Percentiles rank a stretch among this genome's conserved stretches.
phyloP scores from a whole-genome alignment of 192 early-diverging fungal genomes.

The Podila epicladia region DNA sequence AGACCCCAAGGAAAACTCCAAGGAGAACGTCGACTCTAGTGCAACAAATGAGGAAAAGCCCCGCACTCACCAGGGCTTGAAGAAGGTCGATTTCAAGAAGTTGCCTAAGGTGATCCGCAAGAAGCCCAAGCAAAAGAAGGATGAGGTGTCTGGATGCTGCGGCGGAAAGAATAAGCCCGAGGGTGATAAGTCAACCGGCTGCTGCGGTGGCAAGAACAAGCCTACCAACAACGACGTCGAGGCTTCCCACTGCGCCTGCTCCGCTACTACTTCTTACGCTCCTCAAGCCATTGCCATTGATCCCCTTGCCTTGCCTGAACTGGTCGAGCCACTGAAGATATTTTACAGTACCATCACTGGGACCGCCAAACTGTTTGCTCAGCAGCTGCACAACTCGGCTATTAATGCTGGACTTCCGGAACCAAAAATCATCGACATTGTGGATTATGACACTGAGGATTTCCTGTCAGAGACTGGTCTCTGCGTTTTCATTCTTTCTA shows the following conservation, averaged over 20 bases:
- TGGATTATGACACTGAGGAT: constrained; percentile 72
- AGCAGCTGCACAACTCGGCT: constrained; percentile 50
- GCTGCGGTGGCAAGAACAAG: constrained; percentile 49
- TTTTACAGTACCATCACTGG: constrained; percentile 65
- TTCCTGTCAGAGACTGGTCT: constrained; percentile 62
- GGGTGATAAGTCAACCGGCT: constrained; percentile 37
- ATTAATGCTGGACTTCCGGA: constrained; percentile 21
- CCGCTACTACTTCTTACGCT: background rate
- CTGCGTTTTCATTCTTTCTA: constrained; percentile 71
- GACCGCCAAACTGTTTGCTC: constrained; percentile 62
- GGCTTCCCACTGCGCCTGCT: constrained; percentile 15
- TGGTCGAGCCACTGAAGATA: constrained; percentile 60
- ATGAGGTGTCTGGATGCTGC: constrained; percentile 33
- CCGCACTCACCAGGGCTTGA: constrained; percentile 33
- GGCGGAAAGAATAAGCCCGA: constrained; percentile 47
- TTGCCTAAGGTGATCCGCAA: constrained; percentile 50
- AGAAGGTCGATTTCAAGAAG: constrained; percentile 40
- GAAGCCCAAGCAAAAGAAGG: constrained; percentile 47
- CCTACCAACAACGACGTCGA: background rate
- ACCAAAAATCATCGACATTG: constrained; percentile 62
- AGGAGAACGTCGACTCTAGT: background rate
- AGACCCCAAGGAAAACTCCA: constrained; percentile 5
- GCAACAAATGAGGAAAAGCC: constrained; percentile 27
- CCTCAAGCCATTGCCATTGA: constrained; percentile 10
- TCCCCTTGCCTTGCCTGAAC: constrained; percentile 25